phyloP scores from a whole-genome alignment of 129 eudicot species.

The Solidago caesia region DNA sequence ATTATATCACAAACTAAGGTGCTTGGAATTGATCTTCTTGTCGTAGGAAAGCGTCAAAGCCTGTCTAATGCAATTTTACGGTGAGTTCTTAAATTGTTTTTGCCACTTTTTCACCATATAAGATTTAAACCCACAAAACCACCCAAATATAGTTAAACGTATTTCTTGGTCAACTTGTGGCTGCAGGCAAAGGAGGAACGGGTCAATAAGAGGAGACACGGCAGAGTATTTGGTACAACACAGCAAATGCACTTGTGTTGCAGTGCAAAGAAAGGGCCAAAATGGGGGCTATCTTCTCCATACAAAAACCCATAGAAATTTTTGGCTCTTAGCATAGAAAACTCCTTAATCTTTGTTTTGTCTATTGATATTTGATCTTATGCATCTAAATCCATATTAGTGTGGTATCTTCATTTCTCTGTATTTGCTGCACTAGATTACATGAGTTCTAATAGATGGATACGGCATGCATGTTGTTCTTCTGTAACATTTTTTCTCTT shows the following conservation, averaged over 20 bases:
- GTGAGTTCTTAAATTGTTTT: conserved; percentile 35
- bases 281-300: conserved; percentile 70
- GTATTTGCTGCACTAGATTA: conserved; percentile 10
- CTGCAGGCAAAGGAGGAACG: conserved; percentile 45
- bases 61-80: conserved; percentile 51
- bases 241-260: conserved; percentile 76
- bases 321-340: conserved; percentile 70
- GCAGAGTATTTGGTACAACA: conserved; percentile 67
- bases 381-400: not conserved
- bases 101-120: not conserved
- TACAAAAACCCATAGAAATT: conserved; percentile 60
- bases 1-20: conserved; percentile 41
- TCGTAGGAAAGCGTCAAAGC: conserved; percentile 58
- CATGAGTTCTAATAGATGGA: not conserved
- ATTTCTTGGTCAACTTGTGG: not conserved
- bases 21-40: conserved; percentile 51
- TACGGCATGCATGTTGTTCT: not conserved
- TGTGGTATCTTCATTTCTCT: not conserved
- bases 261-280: conserved; percentile 75
- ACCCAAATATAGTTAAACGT: not conserved
- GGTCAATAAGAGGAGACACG: conserved; percentile 62
- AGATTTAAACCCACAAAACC: not conserved
- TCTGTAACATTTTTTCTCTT: not conserved
- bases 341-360: not conserved
- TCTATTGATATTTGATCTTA: not conserved